Percentiles rank a stretch among this genome's conserved stretches.
These are phyloP conservation scores for Sporothrix luriei DNA, from an alignment of 2,329 filamentous ascomycete species.

Conservation along the genomic window DNA sequence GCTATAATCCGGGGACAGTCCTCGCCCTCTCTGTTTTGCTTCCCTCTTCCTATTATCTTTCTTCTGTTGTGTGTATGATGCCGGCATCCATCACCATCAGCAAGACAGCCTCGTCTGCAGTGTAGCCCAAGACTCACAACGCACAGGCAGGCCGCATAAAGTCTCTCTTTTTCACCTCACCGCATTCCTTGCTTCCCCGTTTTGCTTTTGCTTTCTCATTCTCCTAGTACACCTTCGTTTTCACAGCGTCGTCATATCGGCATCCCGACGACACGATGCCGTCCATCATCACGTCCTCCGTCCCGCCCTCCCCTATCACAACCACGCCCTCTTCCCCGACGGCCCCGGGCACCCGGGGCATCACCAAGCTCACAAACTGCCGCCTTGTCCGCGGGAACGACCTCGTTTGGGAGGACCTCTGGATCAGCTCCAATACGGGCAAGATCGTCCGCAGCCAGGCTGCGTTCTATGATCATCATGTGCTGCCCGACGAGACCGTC, in stretches of 20 bases:
- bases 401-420: conserved; percentile 78
- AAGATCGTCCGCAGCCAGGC: conserved; percentile 75
- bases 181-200: background rate
- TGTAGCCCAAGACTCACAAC: background rate
- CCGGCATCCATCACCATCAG: conserved; percentile 25
- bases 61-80: conserved; percentile 31
- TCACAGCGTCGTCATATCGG: background rate
- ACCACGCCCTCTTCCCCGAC: conserved; percentile 54
- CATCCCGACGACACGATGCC: conserved; percentile 34
- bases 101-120: conserved; percentile 15
- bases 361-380: conserved; percentile 91
- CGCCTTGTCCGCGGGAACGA: conserved; percentile 68
- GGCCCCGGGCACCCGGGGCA: conserved; percentile 51
- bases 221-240: background rate
- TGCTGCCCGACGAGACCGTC: conserved; percentile 71
- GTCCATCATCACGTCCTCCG: conserved; percentile 40
- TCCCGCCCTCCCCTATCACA: conserved; percentile 40
- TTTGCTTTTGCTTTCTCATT: background rate
- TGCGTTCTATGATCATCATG: conserved; percentile 67
- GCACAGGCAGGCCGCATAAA: background rate
- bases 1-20: conserved; percentile 23
- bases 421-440: conserved; percentile 79
- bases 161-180: background rate
- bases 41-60: conserved; percentile 18
- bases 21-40: background rate